Base-by-base conservation (phyloP, 2,329 filamentous ascomycete species). In the Botrytis pseudocinerea region DNA sequence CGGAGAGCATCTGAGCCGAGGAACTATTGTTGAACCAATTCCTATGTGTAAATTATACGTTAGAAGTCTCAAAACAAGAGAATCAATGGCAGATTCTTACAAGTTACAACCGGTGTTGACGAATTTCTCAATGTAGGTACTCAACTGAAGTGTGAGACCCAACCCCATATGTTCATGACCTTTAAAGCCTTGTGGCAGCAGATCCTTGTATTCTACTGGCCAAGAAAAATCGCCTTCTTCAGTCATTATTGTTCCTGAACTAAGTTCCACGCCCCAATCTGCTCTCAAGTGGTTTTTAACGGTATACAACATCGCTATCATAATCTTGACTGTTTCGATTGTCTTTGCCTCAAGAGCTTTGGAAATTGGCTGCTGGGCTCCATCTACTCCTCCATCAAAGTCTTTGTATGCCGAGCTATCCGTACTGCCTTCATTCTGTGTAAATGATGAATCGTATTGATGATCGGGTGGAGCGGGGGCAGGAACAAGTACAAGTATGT, bases 271-370 rank as follows among this genome's bases (percentile, higher is more conserved):
- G 69, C 85, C 85, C 87, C 89, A 91, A 80, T 91, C 89, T 1
- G 88, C 87, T 28, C 89, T 86, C 0, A 91, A 82, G 77, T 90
- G 89, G 78, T 90, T 89, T 78, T 91, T 91, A 61, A 90, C 85
- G 0, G 89, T 88, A 77, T 89, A 91, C 3, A 90, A 84, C 68
- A 91, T 85, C 0, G 89, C 89, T 74, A 91, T 84, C 18, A 91
- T 81, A 18, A 89, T 85, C 20, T 88, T 84, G 2, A 91, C 83
- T 0, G 86, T 86, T 60, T 86, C 84, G 77, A 91, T 89, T 85
- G 76, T 91, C 87, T 69, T 85, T 81, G 66, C 82, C 69, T 79
- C 77, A 42, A 79, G 78, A 1, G 65, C 66, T 71, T 73, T 77
- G 6, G 77, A 76, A 6, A 79, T 44, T 8, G 61, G 63, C 35